Evolutionary conservation across 805 yeast genomes (phyloP).

Genomic region (Yarrowia sp.): DNA sequence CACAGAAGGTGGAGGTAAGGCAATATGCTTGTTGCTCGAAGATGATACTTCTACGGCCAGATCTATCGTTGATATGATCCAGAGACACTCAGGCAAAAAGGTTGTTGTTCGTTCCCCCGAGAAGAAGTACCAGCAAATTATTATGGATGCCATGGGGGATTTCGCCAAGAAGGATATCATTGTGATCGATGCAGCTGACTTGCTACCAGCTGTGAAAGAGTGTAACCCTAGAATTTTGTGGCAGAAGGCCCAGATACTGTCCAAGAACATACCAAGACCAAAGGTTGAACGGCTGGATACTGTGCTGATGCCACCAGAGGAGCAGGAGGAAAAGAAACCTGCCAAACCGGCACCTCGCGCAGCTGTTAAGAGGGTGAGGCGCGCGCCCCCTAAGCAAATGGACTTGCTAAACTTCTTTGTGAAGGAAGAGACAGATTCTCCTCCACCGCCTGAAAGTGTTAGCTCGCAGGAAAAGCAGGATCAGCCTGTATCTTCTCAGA

Average conservation of each 20-base stretch:
- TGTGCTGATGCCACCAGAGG: not conserved
- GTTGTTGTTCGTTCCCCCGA: not conserved
- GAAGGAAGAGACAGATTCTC: constrained; percentile 1
- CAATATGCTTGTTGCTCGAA: not conserved
- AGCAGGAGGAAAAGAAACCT: not conserved
- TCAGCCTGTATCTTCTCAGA: no score
- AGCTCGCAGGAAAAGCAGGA: not conserved
- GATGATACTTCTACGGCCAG: not conserved
- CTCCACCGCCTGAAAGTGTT: not conserved
- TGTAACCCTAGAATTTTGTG: not conserved
- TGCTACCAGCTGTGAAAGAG: constrained; percentile 4
- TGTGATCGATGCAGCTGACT: not conserved
- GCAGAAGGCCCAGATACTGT: not conserved
- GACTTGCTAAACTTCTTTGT: constrained; percentile 10
- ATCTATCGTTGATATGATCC: not conserved
- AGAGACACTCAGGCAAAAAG: not conserved
- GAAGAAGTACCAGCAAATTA: not conserved
- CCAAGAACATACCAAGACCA: not conserved
- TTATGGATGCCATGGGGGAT: not conserved
- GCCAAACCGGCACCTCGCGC: not conserved
- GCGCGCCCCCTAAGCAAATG: constrained; percentile 4
- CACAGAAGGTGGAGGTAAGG: constrained; percentile 34
- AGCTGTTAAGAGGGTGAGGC: not conserved
- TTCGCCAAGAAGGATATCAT: not conserved
- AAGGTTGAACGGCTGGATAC: constrained; percentile 13